Evolutionary conservation across 2,329 filamentous ascomycete genomes (phyloP), one percentile per base, ranked within the genome.

Genomic region (Ophiostoma triangulosporum): DNA sequence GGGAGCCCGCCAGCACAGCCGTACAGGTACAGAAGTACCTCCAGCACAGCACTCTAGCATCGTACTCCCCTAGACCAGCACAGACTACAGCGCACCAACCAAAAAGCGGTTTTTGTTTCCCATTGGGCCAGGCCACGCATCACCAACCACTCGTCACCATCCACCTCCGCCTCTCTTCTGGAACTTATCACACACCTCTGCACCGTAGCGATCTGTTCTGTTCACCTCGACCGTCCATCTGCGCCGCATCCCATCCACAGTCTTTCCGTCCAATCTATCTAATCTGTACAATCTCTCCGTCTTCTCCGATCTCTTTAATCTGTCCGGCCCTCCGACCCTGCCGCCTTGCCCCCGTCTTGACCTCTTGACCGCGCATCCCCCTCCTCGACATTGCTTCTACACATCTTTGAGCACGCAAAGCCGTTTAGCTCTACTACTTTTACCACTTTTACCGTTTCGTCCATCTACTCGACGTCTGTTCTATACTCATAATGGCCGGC

Each of bases 401-500:
- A 29, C 43, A 17, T 6, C 22, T 40, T 11, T 31, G 29, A 43
- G 35, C n/a, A 36, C 35, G 15, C 40, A 22, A 27, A 40, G 24
- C 40, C 5, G 9, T 8, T 4, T 45, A 14, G 22, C 22, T 6
- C 7, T 12, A 40, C 33, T 20, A 2, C 24, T 24, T 45, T 45
- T 8, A n/a, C 40, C 14, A 15, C 14, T 24, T n/a, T 15, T 26
- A 17, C 24, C 24, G 14, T 12, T 33, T 33, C 31, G 31, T 12
- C 31, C n/a, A 11, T 29, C 6, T 27, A 45, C 17, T 15, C 15
- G 48, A 27, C 49, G 60, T 14, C 11, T 32, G 31, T 38, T 63
- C 31, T 12, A 17, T 4, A 26, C 22, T 24, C 48, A n/a, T 36
- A 69, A 98, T 98, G 93, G 90, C 93, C 65, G 88, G 87, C 70